Evolutionary conservation across 495 filamentous ascomycete genomes (phyloP), one percentile per base, ranked within the genome.

Genomic region (Cercophora samala): DNA sequence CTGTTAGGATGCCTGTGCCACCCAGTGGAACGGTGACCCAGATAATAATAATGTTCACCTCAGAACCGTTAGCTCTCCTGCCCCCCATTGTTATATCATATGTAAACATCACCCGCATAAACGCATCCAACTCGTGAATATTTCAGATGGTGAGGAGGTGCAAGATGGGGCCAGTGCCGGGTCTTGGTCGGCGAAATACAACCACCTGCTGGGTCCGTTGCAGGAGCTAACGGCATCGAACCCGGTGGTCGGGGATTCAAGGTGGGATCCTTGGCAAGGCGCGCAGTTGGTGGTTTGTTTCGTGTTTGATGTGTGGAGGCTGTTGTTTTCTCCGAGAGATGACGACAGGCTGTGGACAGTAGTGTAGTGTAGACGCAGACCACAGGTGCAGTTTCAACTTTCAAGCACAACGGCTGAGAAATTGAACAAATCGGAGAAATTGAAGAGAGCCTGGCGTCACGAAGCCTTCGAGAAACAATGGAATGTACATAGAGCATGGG

Each of bases 401-500:
- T 8, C 53, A 23, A 56, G 18, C 53, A 58, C n/a, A 5, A 26
- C 56, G 19, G 18, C 5, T 5, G 15, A n/a, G n/a, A 58, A 58
- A 6, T n/a, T 22, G 18, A 22, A 68, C 68, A 66, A 70, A 72
- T 70, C 68, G 70, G 70, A 70, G 68, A 70, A 69, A 68, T n/a
- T n/a, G n/a, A n/a, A n/a, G n/a, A n/a, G n/a, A n/a, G n/a, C n/a
- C n/a, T n/a, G n/a, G n/a, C n/a, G 15, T 15, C 23, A 3, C 23
- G 32, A 32, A 62, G 26, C 60, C 24, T 62, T 62, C 25, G 58
- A 58, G 21, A 58, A 29, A 52, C n/a, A 9, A 17, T 25, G 22
- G 60, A 53, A 52, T 59, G n/a, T 17, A 24, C 58, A 29, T 9
- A 1, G 23, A 58, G 25, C 21, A 29, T 6, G 22, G 55, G n/a